Evolutionary conservation across 2,329 filamentous ascomycete genomes (phyloP), one percentile per base, ranked within the genome.

Genomic region (Hymenotorrendiella dingleyae): DNA sequence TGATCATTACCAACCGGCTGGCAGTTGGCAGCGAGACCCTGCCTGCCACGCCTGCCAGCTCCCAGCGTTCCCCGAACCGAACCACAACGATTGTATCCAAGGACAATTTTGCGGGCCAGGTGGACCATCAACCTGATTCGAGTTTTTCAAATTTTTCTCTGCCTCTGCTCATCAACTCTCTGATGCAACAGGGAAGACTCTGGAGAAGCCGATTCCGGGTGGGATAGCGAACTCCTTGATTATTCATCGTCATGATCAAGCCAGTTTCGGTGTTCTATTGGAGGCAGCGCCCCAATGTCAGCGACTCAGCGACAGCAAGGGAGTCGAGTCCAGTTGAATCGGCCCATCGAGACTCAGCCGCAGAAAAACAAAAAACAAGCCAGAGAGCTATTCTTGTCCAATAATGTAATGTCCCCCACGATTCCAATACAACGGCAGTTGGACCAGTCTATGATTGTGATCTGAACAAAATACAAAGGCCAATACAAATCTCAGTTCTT

Each of bases 131-230:
- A 17, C 28, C 28, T 30, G 28, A 39, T n/a, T 20, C 30, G 29
- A 35, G 40, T 39, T 47, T 52, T 45, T n/a, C n/a, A n/a, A n/a
- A 43, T 42, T 43, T 43, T 39, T 20, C 28, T 28, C 46, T 42
- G 45, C n/a, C n/a, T n/a, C n/a, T n/a, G n/a, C n/a, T n/a, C n/a
- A n/a, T n/a, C n/a, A n/a, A n/a, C n/a, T n/a, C n/a, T n/a, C n/a
- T n/a, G n/a, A n/a, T n/a, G n/a, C 49, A 52, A 48, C 48, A 50
- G 27, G 49, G 49, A 52, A 52, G 47, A 49, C 11, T 49, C 44
- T 49, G 41, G 35, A 23, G 35, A 23, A 26, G 35, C 35, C 12
- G 28, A 30, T 30, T 16, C n/a, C n/a, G n/a, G n/a, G n/a, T n/a
- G 14, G 14, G 29, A 33, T 9, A 33, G 14, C 16, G n/a, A 33